Evolutionary conservation across 352 stramenopile genomes (phyloP).

Genomic region (Peronospora farinosa): DNA sequence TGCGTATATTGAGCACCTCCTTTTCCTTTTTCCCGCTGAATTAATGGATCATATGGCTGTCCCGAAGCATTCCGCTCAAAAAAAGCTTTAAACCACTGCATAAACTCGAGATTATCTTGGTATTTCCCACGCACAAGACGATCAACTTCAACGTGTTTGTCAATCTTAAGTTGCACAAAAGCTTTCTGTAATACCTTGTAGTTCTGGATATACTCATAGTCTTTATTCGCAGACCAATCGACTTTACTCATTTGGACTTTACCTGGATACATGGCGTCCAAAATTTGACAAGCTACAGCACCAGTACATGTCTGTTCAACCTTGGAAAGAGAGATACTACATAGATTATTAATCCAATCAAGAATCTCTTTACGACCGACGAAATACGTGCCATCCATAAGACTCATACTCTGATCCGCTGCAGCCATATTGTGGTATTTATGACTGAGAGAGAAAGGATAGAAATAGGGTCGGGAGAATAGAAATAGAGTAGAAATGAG

Average conservation of each 20-base stretch:
- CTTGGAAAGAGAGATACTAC: constrained; percentile 91
- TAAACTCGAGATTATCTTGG: constrained; percentile 99
- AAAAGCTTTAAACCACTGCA: constrained; percentile 96
- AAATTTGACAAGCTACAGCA: constrained; percentile 96
- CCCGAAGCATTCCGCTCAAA: constrained; percentile 85
- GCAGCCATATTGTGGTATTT: constrained; percentile 45
- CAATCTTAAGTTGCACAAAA: constrained; percentile 94
- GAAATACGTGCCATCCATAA: constrained; percentile 97
- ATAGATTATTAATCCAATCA: constrained; percentile 97
- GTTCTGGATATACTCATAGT: constrained; percentile 99
- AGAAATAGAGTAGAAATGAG: neutral
- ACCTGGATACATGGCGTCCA: constrained; percentile 91
- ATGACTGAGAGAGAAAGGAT: neutral
- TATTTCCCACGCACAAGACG: constrained; percentile 98
- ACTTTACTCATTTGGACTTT: constrained; percentile 96
- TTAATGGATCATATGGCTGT: constrained; percentile 91
- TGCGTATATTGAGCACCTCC: constrained; percentile 78
- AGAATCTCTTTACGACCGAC: constrained; percentile 96
- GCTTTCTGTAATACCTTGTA: constrained; percentile 99
- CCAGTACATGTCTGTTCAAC: constrained; percentile 96
- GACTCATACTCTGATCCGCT: constrained; percentile 85
- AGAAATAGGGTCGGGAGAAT: neutral
- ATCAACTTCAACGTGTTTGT: constrained; percentile 96
- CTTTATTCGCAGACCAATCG: constrained; percentile 95
- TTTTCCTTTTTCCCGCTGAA: constrained; percentile 91